These are phyloP conservation scores for Amylocarpus encephaloides DNA, from an alignment of 2,329 filamentous ascomycete species.

Conservation along the genomic window DNA sequence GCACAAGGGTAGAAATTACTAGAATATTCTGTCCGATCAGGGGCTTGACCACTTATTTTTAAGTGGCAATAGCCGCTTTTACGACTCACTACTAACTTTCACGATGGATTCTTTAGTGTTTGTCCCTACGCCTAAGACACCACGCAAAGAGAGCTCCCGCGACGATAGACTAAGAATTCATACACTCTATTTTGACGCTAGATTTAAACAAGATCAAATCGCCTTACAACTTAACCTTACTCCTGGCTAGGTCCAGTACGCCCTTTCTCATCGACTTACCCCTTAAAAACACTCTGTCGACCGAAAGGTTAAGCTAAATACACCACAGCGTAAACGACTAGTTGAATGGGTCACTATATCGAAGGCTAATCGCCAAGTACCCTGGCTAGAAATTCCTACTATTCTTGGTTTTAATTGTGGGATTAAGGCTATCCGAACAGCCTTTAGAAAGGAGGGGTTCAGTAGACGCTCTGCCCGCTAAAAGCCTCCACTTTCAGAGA, in stretches of 20 bases:
- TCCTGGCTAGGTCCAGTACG: slow-evolving; percentile 10
- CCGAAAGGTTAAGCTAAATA: slow-evolving; percentile 5
- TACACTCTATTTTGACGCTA: slow-evolving; percentile 12
- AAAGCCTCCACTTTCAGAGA: slow-evolving; percentile 8
- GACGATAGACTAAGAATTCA: slow-evolving; percentile 11
- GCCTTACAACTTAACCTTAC: slow-evolving; percentile 7
- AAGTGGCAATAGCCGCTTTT: too few species aligned
- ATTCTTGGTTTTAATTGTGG: slow-evolving; percentile 13
- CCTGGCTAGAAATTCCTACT: slow-evolving; percentile 9
- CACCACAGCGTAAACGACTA: slow-evolving; percentile 15
- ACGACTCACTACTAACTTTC: too few species aligned
- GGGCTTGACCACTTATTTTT: too few species aligned
- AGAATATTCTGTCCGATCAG: too few species aligned
- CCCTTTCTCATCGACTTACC: slow-evolving; percentile 13
- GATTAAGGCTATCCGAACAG: slow-evolving; percentile 6
- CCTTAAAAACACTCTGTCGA: slow-evolving; percentile 10
- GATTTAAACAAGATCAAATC: slow-evolving; percentile 9
- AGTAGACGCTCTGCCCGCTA: slow-evolving; percentile 1
- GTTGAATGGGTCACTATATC: slow-evolving; percentile 14
- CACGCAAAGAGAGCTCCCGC: too few species aligned
- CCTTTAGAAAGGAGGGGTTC: slow-evolving; percentile 10
- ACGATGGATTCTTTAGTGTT: too few species aligned
- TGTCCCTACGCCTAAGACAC: slow-evolving; percentile 7
- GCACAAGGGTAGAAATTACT: too few species aligned
- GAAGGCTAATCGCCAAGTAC: slow-evolving; percentile 8